These are phyloP conservation scores for Zygosaccharomyces gambellarensis DNA, from an alignment of 805 yeast genomes.

Conservation along the genomic window DNA sequence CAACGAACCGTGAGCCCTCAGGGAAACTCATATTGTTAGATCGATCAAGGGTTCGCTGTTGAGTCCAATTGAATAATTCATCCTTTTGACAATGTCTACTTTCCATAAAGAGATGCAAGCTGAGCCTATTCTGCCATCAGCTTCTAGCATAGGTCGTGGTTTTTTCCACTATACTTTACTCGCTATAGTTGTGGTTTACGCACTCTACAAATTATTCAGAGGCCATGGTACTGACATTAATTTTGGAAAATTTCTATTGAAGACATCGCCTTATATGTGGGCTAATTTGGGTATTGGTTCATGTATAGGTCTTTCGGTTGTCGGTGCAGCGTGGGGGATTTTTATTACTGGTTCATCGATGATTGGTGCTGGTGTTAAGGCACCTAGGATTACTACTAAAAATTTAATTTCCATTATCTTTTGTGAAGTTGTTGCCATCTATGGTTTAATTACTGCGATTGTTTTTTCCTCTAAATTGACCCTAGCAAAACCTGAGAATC, in stretches of 20 bases:
- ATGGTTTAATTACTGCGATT: constrained; percentile 95
- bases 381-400: constrained; percentile 96
- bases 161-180: constrained; percentile 21
- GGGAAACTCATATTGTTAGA: not conserved
- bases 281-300: constrained; percentile 83
- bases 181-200: constrained; percentile 25
- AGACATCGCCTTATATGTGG: constrained; percentile 96
- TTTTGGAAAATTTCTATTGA: constrained; percentile 78
- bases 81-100: constrained; percentile 8
- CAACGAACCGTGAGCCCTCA: not conserved
- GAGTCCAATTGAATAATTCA: not conserved
- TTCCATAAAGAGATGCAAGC: constrained; percentile 14
- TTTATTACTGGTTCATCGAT: constrained; percentile 92
- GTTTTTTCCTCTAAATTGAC: constrained; percentile 88
- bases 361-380: constrained; percentile 96
- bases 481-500: constrained; percentile 54
- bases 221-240: constrained; percentile 91
- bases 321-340: constrained; percentile 99
- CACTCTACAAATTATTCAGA: constrained; percentile 55
- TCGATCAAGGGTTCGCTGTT: not conserved
- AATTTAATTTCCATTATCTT: constrained; percentile 93
- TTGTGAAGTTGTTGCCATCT: constrained; percentile 98
- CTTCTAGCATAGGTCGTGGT: constrained; percentile 18
- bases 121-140: constrained; percentile 11
- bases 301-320: constrained; percentile 90